Conservation (phyloP, 1,284 basidiomycete species). For the Irpex sp. region DNA sequence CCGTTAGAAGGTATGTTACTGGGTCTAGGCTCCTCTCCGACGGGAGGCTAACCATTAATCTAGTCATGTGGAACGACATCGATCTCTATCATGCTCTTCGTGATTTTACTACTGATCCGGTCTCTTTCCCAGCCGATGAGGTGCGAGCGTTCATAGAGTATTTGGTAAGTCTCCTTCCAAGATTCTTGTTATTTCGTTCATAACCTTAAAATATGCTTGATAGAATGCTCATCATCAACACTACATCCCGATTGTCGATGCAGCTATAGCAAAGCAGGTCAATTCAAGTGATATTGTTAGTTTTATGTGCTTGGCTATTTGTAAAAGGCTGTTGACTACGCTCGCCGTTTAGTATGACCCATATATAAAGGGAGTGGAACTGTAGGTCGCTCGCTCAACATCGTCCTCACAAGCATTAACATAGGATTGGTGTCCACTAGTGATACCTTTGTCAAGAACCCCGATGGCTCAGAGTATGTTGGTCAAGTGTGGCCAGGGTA, state of each 20-base stretch:
- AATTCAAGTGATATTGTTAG: constrained; percentile 37
- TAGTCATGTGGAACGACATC: constrained; percentile 77
- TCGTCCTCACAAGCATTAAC: neutral
- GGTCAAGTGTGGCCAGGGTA: constrained; percentile 65
- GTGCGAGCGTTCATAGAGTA: constrained; percentile 58
- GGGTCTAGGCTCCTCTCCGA: neutral
- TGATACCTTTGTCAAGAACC: constrained; percentile 63
- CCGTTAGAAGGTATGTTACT: constrained; percentile 54
- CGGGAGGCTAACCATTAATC: constrained; percentile 3
- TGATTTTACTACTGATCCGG: constrained; percentile 69
- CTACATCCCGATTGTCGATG: constrained; percentile 38
- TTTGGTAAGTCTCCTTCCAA: constrained; percentile 40
- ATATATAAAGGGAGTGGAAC: constrained; percentile 38
- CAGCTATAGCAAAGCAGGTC: constrained; percentile 30
- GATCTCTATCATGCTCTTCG: constrained; percentile 65
- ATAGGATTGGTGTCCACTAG: constrained; percentile 26
- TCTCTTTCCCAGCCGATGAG: constrained; percentile 57
- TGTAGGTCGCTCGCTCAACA: constrained; percentile 25
- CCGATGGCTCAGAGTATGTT: constrained; percentile 61
- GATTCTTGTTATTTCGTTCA: neutral
- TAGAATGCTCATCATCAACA: constrained; percentile 32
- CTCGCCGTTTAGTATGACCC: constrained; percentile 37
- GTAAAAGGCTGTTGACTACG: neutral
- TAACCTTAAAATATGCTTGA: neutral
- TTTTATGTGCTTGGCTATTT: constrained; percentile 14